Base-by-base conservation (phyloP, 129 eudicot species). In the Helianthus tuberosus region DNA sequence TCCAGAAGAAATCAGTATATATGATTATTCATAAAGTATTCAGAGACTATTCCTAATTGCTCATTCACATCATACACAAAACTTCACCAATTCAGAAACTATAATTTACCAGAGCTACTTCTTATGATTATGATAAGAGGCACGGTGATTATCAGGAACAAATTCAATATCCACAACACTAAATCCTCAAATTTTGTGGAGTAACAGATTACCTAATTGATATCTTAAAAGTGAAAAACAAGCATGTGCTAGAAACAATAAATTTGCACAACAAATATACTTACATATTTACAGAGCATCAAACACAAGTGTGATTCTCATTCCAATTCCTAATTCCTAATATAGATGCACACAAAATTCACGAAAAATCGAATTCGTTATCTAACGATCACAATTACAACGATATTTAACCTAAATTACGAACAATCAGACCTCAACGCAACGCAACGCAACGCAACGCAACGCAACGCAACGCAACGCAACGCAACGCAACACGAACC, bases 201-300 rank as follows among this genome's bases (percentile, higher is more conserved):
- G 63, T 20, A 49, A 74, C 5, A 35, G 11, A 50, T 52, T 27
- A 64, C 65, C 65, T 23, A 41, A 75, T 25, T 25, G 69, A 41
- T 54, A 43, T 35, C 64, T 5, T 47, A 71, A 36, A 52, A 55
- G 50, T 54, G 66, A 57, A 39, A 62, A 74, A 64, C 32, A 48
- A 63, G 23, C 78, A 74, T 62, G 62, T 6, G 47, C 50, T 6
- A 50, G 58, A 70, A 70, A 64, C 53, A 74, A 64, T 16, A 36
- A 44, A 48, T 75, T 48, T 13, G 44, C 55, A 53, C 29, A 11
- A 57, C 75, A 68, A 11, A 76, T 68, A 46, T 32, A 44, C 69
- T 66, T 66, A 14, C 44, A 66, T 25, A 4, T 6, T n/a, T 27
- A 66, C 16, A 41, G 27, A 41, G 36, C 66, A 53, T 55, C 27